Conservation (phyloP, 1,139 yeast species). For the Geotrichum klebahnii region DNA sequence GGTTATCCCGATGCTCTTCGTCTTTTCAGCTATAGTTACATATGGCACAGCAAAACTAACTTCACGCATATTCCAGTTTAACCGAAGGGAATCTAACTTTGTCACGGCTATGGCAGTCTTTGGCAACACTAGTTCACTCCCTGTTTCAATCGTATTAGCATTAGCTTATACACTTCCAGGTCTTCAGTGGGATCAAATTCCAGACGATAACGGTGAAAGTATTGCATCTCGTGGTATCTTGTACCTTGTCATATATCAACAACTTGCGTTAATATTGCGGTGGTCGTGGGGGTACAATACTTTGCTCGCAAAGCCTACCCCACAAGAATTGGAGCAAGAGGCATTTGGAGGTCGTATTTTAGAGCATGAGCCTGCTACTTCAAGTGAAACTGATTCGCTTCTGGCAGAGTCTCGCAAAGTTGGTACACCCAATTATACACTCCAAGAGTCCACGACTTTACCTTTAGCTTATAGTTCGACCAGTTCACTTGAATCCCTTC, state of each 20-base stretch:
- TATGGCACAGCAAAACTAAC: slow-evolving; percentile 51
- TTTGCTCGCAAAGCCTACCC: slow-evolving; percentile 51
- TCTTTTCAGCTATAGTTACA: slow-evolving; percentile 60
- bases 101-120: slow-evolving; percentile 88
- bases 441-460: too few relatives aligned
- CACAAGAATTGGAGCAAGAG: slow-evolving; percentile 22
- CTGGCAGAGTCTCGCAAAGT: too few relatives aligned
- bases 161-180: slow-evolving; percentile 70
- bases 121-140: slow-evolving; percentile 64
- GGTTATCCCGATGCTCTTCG: slow-evolving; percentile 69
- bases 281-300: slow-evolving; percentile 94
- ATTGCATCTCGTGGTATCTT: slow-evolving; percentile 78
- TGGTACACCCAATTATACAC: too few relatives aligned
- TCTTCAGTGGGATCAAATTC: slow-evolving; percentile 68
- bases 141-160: slow-evolving; percentile 67
- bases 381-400: slow-evolving; percentile 4
- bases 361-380: slow-evolving; percentile 9
- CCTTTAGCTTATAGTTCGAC: too few relatives aligned
- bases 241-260: slow-evolving; percentile 75
- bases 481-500: too few relatives aligned
- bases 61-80: slow-evolving; percentile 48
- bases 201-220: slow-evolving; percentile 60
- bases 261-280: slow-evolving; percentile 74
- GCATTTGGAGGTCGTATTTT: slow-evolving; percentile 21
- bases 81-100: slow-evolving; percentile 65